Percentiles rank a stretch among this genome's conserved stretches.
These are phyloP conservation scores for Xylaria longipes DNA, from an alignment of 495 filamentous ascomycete species.

Conservation along the genomic window DNA sequence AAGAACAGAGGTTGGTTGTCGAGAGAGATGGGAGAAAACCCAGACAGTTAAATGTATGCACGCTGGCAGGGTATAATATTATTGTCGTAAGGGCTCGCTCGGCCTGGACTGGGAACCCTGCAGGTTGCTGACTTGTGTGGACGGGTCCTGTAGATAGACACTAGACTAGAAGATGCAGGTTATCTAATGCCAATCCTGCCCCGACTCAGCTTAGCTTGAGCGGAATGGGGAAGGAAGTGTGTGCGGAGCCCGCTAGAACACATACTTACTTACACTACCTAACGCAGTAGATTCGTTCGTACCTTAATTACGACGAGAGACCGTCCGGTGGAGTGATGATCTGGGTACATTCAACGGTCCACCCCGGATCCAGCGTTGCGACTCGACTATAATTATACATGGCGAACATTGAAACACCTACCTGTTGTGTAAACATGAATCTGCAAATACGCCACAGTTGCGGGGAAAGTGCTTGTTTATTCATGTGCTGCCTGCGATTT, in stretches of 20 bases:
- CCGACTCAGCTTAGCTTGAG: conserved; percentile 6
- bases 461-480: neutral
- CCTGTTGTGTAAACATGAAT: neutral
- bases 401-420: neutral
- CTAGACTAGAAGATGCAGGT: neutral
- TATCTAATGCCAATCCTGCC: conserved; percentile 2
- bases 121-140: neutral
- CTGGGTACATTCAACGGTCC: no score
- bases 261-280: neutral
- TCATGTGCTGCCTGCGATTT: neutral
- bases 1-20: conserved; percentile 1
- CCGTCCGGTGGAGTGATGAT: neutral
- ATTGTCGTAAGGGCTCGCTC: conserved; percentile 2
- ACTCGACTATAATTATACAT: neutral
- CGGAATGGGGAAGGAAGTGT: conserved; percentile 23
- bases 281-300: neutral
- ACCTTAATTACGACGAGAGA: neutral
- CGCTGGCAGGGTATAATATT: conserved; percentile 23
- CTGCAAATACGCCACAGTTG: neutral
- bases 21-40: neutral
- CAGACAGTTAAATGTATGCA: conserved; percentile 8
- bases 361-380: neutral
- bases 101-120: conserved; percentile 4
- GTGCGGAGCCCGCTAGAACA: conserved; percentile 13
- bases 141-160: neutral